A percentile compares a stretch with the other conserved stretches of the same genome.
Conservation (phyloP, 2,329 filamentous ascomycete genomes). For the Didymella exigua region DNA sequence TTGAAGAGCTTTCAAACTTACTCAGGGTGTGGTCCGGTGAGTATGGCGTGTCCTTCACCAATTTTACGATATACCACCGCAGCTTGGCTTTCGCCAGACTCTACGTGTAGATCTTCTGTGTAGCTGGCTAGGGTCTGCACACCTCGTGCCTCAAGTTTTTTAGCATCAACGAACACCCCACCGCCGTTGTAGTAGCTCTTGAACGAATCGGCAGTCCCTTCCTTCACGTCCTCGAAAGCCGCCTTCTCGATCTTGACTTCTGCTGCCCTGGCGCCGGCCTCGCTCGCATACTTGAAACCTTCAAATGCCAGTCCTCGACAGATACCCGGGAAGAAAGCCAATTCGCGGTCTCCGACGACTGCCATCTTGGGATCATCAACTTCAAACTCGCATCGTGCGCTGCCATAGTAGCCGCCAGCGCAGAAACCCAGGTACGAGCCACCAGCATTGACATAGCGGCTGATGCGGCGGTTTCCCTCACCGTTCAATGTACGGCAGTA, state of each 20-base stretch:
- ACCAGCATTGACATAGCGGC: constrained; percentile 82
- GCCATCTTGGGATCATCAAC: constrained; percentile 80
- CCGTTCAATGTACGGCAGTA: constrained; percentile 91
- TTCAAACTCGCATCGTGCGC: constrained; percentile 84
- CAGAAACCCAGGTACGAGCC: constrained; percentile 91
- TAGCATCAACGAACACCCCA: constrained; percentile 85
- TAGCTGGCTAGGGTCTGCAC: constrained; percentile 86
- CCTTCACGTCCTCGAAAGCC: constrained; percentile 57
- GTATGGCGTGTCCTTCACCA: constrained; percentile 76
- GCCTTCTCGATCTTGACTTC: constrained; percentile 68
- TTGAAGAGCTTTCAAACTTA: constrained; percentile 51
- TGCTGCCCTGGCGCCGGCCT: constrained; percentile 78
- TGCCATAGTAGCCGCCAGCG: constrained; percentile 92
- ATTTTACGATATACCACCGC: constrained; percentile 84
- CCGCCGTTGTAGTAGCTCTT: constrained; percentile 92
- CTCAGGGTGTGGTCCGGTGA: constrained; percentile 94
- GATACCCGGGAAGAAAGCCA: constrained; percentile 84
- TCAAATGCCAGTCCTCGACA: constrained; percentile 86
- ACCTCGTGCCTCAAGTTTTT: constrained; percentile 63
- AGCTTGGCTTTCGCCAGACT: constrained; percentile 73
- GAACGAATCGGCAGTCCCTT: constrained; percentile 65
- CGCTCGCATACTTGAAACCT: constrained; percentile 89
- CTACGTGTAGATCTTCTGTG: constrained; percentile 73
- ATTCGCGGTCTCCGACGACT: constrained; percentile 82
- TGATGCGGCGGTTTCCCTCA: constrained; percentile 81